Conservation (phyloP, 192 early-diverging fungal genomes). For the Entomortierella chlamydospora region DNA sequence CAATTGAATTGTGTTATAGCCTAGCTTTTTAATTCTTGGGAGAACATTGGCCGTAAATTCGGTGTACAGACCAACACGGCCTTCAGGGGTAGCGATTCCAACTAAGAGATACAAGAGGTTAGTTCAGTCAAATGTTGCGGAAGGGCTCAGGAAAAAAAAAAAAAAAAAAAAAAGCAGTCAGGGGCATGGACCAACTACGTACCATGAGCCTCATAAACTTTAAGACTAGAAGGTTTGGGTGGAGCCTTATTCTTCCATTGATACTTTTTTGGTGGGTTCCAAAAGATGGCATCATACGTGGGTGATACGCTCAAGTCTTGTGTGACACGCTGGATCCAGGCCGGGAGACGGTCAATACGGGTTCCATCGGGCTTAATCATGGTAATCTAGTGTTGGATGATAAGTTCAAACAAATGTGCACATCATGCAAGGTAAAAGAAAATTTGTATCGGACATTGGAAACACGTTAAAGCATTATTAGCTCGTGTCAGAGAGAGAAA, state of each 20-base stretch:
- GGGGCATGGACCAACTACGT: constrained; percentile 1
- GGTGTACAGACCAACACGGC: constrained; percentile 81
- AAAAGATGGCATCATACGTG: constrained; percentile 92
- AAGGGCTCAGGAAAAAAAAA: not conserved
- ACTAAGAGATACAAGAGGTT: constrained; percentile 62
- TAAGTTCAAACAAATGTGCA: constrained; percentile 30
- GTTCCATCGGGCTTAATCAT: constrained; percentile 80
- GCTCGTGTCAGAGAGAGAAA: not conserved
- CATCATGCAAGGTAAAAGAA: not conserved
- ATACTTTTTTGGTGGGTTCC: constrained; percentile 89
- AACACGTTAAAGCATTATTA: not conserved
- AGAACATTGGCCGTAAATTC: constrained; percentile 90
- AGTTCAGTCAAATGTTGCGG: too few relatives aligned
- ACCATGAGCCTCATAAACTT: constrained; percentile 97
- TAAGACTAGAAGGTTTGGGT: constrained; percentile 69
- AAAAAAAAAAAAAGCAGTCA: not conserved
- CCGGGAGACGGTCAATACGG: constrained; percentile 90
- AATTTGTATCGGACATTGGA: not conserved
- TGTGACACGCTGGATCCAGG: constrained; percentile 85
- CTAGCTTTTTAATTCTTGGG: constrained; percentile 85
- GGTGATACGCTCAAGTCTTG: constrained; percentile 87
- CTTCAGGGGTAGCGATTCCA: constrained; percentile 92
- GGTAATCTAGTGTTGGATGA: constrained; percentile 66
- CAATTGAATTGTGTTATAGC: constrained; percentile 85
- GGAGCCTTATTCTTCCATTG: constrained; percentile 82